Percentiles rank a stretch among this genome's conserved stretches.
Conservation (phyloP, 1,284 basidiomycete genomes). For the Tilletiopsis washingtonensis region DNA sequence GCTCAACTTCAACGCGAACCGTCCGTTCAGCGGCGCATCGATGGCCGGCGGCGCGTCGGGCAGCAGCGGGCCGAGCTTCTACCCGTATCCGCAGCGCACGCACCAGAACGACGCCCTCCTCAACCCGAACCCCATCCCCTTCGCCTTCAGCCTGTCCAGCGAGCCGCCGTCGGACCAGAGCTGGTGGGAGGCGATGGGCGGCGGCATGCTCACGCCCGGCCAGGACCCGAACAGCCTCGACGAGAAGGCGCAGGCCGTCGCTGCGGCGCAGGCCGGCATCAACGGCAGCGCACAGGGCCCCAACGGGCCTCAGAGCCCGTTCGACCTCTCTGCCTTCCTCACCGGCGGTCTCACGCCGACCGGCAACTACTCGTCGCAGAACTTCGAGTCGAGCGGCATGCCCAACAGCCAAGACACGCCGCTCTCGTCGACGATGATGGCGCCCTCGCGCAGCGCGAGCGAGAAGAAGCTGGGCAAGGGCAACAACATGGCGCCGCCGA, state of each 20-base stretch:
- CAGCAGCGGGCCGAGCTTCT: conserved; percentile 8
- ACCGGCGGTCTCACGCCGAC: conserved; percentile 32
- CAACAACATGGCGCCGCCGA: conserved; percentile 2
- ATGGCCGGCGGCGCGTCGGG: neutral
- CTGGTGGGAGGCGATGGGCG: conserved; percentile 36
- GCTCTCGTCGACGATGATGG: conserved; percentile 5
- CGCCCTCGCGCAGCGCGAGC: too few species aligned
- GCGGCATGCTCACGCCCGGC: conserved; percentile 19
- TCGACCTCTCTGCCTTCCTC: conserved; percentile 36
- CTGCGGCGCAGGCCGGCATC: conserved; percentile 15
- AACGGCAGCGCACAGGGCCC: too few species aligned
- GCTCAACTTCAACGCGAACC: too few species aligned
- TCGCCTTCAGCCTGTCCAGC: conserved; percentile 37
- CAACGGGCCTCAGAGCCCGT: conserved; percentile 19
- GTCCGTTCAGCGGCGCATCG: neutral
- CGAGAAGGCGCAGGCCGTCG: conserved; percentile 37
- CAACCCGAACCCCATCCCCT: conserved; percentile 42
- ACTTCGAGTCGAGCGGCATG: neutral
- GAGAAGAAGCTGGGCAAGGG: conserved; percentile 10
- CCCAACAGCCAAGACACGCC: too few species aligned
- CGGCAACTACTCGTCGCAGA: conserved; percentile 7
- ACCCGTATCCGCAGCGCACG: conserved; percentile 25
- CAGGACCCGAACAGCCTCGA: conserved; percentile 28
- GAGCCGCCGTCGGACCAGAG: conserved; percentile 25
- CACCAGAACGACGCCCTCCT: conserved; percentile 38